Evolutionary conservation across 345 rosid species (phyloP).

Genomic region (Pugionium cornutum): DNA sequence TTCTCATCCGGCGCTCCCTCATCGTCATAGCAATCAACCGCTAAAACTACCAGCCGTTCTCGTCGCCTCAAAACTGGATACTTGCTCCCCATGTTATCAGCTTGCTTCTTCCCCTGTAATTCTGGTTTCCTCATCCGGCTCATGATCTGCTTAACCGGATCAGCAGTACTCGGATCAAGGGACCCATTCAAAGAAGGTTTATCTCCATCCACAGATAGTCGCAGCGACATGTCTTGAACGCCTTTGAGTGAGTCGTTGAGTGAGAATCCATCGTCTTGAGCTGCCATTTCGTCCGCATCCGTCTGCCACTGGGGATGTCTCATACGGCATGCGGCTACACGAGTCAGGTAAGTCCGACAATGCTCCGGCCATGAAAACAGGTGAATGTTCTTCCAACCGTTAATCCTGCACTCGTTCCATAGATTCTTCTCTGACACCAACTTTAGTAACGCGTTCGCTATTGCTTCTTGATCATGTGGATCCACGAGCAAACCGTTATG

Average conservation of each 20-base stretch:
- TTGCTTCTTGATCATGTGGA: conserved; percentile 85
- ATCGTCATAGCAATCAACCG: conserved; percentile 74
- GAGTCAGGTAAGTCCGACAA: conserved; percentile 91
- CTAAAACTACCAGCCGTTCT: conserved; percentile 67
- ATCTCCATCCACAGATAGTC: conserved; percentile 93
- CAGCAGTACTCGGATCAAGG: conserved; percentile 50
- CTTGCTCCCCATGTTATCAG: conserved; percentile 58
- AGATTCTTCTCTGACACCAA: conserved; percentile 88
- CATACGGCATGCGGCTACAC: conserved; percentile 90
- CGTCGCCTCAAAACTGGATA: conserved; percentile 77
- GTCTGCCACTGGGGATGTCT: conserved; percentile 97
- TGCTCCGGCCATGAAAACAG: conserved; percentile 99
- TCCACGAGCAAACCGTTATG: conserved; percentile 94
- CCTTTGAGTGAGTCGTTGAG: conserved; percentile 87
- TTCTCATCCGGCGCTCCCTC: conserved; percentile 63
- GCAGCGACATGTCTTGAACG: conserved; percentile 90
- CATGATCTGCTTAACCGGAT: conserved; percentile 69
- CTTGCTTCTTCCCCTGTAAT: conserved; percentile 45
- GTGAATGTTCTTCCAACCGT: conserved; percentile 96
- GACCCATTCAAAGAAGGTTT: conserved; percentile 60
- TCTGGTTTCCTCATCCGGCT: conserved; percentile 67
- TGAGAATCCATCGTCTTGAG: conserved; percentile 59
- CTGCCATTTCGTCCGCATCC: conserved; percentile 72
- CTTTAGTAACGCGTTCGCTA: conserved; percentile 86
- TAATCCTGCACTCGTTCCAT: conserved; percentile 83